These are phyloP conservation scores for Thermomucor indicae-seudaticae DNA, from an alignment of 371 early-diverging fungal species.

Conservation along the genomic window DNA sequence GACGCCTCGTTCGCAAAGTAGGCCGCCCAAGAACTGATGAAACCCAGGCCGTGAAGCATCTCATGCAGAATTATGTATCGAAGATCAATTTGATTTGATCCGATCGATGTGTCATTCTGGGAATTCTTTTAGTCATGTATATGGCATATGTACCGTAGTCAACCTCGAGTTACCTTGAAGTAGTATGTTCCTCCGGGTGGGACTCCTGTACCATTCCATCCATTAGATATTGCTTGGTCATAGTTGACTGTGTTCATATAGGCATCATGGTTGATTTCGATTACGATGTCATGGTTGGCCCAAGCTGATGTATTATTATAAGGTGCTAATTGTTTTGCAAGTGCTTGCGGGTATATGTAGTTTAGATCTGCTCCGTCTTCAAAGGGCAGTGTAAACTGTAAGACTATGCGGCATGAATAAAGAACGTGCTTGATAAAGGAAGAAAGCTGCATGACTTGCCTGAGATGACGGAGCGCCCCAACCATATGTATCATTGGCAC, in stretches of 20 bases:
- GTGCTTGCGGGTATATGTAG: conserved; percentile 42
- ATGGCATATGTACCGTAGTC: background rate
- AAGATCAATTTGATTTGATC: conserved; percentile 33
- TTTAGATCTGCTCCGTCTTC: conserved; percentile 41
- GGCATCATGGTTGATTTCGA: conserved; percentile 41
- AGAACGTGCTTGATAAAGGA: background rate
- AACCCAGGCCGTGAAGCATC: conserved; percentile 41
- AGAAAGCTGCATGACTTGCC: conserved; percentile 7
- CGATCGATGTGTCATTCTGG: conserved; percentile 25
- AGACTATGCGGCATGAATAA: background rate
- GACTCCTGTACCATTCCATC: conserved; percentile 34
- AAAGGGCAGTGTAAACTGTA: conserved; percentile 34
- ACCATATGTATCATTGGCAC: conserved; percentile 31
- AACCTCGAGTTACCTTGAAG: conserved; percentile 22
- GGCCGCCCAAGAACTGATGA: conserved; percentile 45
- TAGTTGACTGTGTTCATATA: conserved; percentile 27
- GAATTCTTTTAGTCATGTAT: background rate
- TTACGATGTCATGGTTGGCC: conserved; percentile 33
- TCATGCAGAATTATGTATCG: conserved; percentile 39
- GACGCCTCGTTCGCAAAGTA: conserved; percentile 37
- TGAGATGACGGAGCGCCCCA: conserved; percentile 38
- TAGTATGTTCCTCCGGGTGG: conserved; percentile 37
- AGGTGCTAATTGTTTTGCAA: conserved; percentile 42
- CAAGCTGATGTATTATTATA: conserved; percentile 32
- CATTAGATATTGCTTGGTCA: conserved; percentile 15